A percentile compares a stretch with the other conserved stretches of the same genome.
These are phyloP conservation scores for Zygosaccharomyces lentus DNA, from an alignment of 805 yeast species.

Conservation along the genomic window DNA sequence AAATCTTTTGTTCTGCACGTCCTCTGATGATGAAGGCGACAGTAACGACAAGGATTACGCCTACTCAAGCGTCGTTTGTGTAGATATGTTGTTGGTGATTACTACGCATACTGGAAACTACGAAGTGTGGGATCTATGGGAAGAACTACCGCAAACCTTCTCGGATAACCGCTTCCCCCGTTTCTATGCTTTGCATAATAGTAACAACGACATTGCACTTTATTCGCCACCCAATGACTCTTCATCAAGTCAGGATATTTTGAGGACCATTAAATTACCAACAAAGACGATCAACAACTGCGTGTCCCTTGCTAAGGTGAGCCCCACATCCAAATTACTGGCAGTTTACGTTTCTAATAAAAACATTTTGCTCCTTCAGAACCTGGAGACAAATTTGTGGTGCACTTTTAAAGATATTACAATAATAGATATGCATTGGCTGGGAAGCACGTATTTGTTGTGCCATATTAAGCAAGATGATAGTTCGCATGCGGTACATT, in stretches of 20 bases:
- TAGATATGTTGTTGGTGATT: conserved; percentile 15
- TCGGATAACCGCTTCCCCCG: conserved; percentile 24
- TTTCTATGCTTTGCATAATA: conserved; percentile 23
- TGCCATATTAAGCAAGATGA: conserved; percentile 26
- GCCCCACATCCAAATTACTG: conserved; percentile 24
- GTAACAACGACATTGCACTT: conserved; percentile 29
- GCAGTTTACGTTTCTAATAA: conserved; percentile 33
- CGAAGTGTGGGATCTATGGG: conserved; percentile 30
- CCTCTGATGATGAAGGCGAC: conserved; percentile 16
- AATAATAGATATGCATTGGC: conserved; percentile 32
- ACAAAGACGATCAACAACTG: conserved; percentile 32
- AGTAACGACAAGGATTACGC: conserved; percentile 4
- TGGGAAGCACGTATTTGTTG: conserved; percentile 30
- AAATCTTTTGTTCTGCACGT: conserved; percentile 26
- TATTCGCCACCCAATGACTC: conserved; percentile 28
- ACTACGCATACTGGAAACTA: conserved; percentile 23
- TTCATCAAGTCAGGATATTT: conserved; percentile 16
- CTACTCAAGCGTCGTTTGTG: conserved; percentile 18
- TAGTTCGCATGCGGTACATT: conserved; percentile 17
- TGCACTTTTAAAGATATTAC: conserved; percentile 23
- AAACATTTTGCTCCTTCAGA: conserved; percentile 28
- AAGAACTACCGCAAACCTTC: conserved; percentile 18
- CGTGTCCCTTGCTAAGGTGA: conserved; percentile 22
- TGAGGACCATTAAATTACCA: conserved; percentile 29
- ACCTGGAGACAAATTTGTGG: conserved; percentile 31